phyloP scores from a whole-genome alignment of 75 land plant species.

The Cunninghamia lanceolata region DNA sequence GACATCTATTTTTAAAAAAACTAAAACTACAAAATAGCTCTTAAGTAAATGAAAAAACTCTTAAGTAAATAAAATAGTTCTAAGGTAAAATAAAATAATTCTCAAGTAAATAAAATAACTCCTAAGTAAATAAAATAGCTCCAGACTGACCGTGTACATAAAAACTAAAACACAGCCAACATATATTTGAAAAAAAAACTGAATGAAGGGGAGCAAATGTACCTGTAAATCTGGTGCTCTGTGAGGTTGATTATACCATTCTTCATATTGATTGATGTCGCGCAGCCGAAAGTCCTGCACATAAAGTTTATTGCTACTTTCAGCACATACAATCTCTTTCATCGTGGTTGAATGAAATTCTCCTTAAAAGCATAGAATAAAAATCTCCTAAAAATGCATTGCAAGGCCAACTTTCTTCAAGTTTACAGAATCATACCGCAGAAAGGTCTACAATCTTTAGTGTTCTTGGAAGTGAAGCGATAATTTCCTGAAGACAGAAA shows the following conservation, averaged over 20 bases:
- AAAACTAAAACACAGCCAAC: too few species aligned
- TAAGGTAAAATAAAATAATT: too few species aligned
- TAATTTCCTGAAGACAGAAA: slow-evolving; percentile 33
- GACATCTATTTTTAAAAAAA: too few species aligned
- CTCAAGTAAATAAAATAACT: too few species aligned
- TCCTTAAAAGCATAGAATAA: neutral
- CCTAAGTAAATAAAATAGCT: too few species aligned
- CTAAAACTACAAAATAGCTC: too few species aligned
- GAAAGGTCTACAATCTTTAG: slow-evolving; percentile 93
- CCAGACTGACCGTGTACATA: too few species aligned
- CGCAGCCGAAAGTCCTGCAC: slow-evolving; percentile 89
- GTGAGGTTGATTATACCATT: slow-evolving; percentile 94
- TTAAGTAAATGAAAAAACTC: too few species aligned
- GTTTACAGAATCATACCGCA: slow-evolving; percentile 56
- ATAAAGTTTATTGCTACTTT: neutral
- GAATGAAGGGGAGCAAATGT: neutral
- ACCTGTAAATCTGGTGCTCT: slow-evolving; percentile 91
- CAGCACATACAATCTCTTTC: neutral
- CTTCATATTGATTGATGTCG: slow-evolving; percentile 67
- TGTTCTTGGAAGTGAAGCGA: slow-evolving; percentile 56
- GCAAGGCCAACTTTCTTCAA: neutral
- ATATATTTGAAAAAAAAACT: too few species aligned
- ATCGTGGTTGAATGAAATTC: neutral
- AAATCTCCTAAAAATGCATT: neutral
- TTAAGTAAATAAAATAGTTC: too few species aligned